A percentile compares a stretch with the other conserved stretches of the same genome.
Evolutionary conservation across 2,329 filamentous ascomycete species (phyloP).

Genomic region (Sporothrix luriei): DNA sequence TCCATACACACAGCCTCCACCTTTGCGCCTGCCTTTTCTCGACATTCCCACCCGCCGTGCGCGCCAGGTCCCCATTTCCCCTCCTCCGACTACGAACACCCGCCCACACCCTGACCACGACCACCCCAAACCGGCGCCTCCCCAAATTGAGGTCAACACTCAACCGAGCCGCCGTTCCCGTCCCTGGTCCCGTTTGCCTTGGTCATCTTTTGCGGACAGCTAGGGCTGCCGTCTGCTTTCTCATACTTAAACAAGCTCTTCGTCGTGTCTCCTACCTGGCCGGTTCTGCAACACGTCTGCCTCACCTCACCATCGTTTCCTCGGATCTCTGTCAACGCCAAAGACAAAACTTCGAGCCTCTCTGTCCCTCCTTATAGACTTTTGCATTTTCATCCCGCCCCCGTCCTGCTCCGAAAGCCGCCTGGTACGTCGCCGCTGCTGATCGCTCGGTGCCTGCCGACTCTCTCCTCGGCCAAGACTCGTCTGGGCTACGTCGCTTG

Average conservation of each 20-base stretch:
- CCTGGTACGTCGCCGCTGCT: background rate
- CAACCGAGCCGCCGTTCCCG: slow-evolving; percentile 26
- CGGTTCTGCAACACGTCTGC: slow-evolving; percentile 3
- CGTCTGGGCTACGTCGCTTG: background rate
- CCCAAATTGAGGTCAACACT: slow-evolving; percentile 10
- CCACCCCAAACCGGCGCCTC: slow-evolving; percentile 23
- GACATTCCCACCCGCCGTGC: background rate
- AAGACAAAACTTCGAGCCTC: background rate
- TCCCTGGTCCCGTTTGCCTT: background rate
- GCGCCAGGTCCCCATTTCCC: background rate
- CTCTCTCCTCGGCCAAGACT: background rate
- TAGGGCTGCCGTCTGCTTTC: background rate
- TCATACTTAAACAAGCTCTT: slow-evolving; percentile 9
- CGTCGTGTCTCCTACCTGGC: background rate
- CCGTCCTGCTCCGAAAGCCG: background rate
- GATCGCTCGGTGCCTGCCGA: background rate
- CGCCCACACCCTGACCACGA: slow-evolving; percentile 3
- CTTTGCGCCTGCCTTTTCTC: slow-evolving; percentile 7
- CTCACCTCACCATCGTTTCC: background rate
- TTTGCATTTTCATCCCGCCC: background rate
- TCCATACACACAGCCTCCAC: slow-evolving; percentile 6
- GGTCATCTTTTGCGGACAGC: background rate
- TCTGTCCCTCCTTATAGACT: background rate
- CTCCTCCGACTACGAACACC: slow-evolving; percentile 22
- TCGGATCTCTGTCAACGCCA: background rate